Base-by-base conservation (phyloP, 805 yeast genomes). In the Myxozyma neotropica region DNA sequence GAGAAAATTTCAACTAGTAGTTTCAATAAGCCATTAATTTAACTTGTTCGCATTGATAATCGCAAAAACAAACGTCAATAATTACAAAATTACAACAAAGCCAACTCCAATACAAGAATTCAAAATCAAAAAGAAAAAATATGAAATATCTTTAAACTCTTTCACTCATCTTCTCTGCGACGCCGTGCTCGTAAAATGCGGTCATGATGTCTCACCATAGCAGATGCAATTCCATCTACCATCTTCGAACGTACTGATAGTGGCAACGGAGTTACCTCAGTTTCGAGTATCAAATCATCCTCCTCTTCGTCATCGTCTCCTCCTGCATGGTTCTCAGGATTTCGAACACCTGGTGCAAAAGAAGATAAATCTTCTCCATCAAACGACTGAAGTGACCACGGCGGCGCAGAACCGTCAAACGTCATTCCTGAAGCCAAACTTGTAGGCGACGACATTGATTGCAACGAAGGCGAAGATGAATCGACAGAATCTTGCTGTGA, bases 61-160 rank as follows among this genome's bases (percentile, higher is more conserved):
- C 33, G 33, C 33, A 29, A 29, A 29, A 6, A 10, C 33, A 7
- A 29, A 29, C 10, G 6, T 7, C 33, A 29, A 29, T 29, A 29
- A 10, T 7, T 29, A 29, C 6, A 29, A 6, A 29, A 29, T 10
- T 7, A 29, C 4, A 83, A 83, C 68, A 83, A 83, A n/a, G 6
- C 10, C 10, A 29, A 29, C 33, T 29, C 33, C 33, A 29, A 29
- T 7, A 29, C 33, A 29, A 29, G 10, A 6, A 29, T 7, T 6
- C 33, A 29, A 29, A 29, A 29, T 29, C 6, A 10, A 29, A 29
- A 29, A 29, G 33, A 29, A 29, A 29, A 29, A 29, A 29, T 7
- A 29, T 10, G 33, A 29, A 29, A 29, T 7, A 29, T 7, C 67
- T 83, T 82, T 65, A 86, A 83, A 67, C 72, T 82, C 43, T 79